Evolutionary conservation across 2,329 filamentous ascomycete genomes (phyloP).

Genomic region (Botrytis tulipae): DNA sequence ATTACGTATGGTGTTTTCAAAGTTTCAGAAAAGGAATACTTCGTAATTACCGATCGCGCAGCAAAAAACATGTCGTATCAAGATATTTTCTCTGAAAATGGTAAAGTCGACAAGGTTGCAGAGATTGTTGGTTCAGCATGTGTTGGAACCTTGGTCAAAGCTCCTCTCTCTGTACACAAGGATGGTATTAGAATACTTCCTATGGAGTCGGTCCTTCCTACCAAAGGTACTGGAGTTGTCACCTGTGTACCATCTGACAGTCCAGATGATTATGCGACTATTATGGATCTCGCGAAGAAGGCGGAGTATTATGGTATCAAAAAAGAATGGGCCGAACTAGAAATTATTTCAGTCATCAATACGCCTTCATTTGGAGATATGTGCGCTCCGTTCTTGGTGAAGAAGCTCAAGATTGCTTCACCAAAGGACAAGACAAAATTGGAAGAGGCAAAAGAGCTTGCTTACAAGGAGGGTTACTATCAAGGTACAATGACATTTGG

Average conservation of each 20-base stretch:
- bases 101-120: slow-evolving; percentile 69
- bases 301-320: slow-evolving; percentile 93
- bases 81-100: slow-evolving; percentile 75
- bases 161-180: slow-evolving; percentile 82
- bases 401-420: slow-evolving; percentile 93
- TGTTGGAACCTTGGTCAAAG: slow-evolving; percentile 84
- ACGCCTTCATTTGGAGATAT: slow-evolving; percentile 86
- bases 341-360: slow-evolving; percentile 84
- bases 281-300: slow-evolving; percentile 88
- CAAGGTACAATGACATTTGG: slow-evolving; percentile 87
- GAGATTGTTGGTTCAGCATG: slow-evolving; percentile 76
- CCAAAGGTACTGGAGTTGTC: slow-evolving; percentile 95
- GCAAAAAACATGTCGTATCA: slow-evolving; percentile 98
- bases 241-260: slow-evolving; percentile 95
- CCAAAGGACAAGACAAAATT: slow-evolving; percentile 92
- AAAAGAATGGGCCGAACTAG: slow-evolving; percentile 92
- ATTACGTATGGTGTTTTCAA: slow-evolving; percentile 89
- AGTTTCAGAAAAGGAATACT: slow-evolving; percentile 74
- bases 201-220: slow-evolving; percentile 89
- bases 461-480: slow-evolving; percentile 98
- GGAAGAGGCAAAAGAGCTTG: slow-evolving; percentile 89
- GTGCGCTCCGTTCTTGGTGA: slow-evolving; percentile 77
- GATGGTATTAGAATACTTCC: slow-evolving; percentile 84
- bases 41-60: slow-evolving; percentile 75
- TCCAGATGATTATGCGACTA: slow-evolving; percentile 90